Percentiles rank a stretch among this genome's conserved stretches.
Evolutionary conservation across 176 grass and related monocot species (phyloP).

Genomic region (Ensete ventricosum): DNA sequence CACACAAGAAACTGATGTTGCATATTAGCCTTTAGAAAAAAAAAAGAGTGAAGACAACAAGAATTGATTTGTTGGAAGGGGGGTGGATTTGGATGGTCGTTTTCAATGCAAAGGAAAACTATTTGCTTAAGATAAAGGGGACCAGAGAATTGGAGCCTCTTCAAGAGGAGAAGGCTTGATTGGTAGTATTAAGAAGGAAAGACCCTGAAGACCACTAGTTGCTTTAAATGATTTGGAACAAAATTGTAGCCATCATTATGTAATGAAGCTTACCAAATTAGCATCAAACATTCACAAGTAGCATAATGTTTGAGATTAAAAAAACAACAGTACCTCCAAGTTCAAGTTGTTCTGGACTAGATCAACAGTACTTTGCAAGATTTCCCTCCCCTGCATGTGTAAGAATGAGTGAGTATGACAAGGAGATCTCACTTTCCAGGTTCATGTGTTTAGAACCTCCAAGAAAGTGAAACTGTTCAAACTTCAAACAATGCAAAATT

Average conservation of each 20-base stretch:
- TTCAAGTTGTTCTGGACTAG: slow-evolving; percentile 94
- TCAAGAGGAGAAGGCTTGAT: neutral
- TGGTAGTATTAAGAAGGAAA: neutral
- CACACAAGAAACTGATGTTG: no score
- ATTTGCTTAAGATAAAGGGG: no score
- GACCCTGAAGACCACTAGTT: slow-evolving; percentile 9
- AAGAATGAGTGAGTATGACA: neutral
- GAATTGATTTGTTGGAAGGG: neutral
- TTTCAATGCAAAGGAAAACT: no score
- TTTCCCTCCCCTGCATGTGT: slow-evolving; percentile 81
- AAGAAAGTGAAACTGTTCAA: neutral
- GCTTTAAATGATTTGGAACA: neutral
- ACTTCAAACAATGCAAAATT: slow-evolving; percentile 14
- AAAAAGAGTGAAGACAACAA: neutral
- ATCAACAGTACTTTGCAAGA: slow-evolving; percentile 90
- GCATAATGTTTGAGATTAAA: slow-evolving; percentile 5
- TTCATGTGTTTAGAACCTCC: neutral
- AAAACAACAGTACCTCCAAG: slow-evolving; percentile 55
- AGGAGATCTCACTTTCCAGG: neutral
- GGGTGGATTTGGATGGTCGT: neutral
- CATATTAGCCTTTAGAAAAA: neutral
- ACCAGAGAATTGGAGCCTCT: neutral
- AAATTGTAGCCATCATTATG: neutral
- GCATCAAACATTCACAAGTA: neutral
- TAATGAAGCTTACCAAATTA: neutral